Evolutionary conservation across 192 early-diverging fungal genomes (phyloP).

Genomic region (Coemansia sp.): DNA sequence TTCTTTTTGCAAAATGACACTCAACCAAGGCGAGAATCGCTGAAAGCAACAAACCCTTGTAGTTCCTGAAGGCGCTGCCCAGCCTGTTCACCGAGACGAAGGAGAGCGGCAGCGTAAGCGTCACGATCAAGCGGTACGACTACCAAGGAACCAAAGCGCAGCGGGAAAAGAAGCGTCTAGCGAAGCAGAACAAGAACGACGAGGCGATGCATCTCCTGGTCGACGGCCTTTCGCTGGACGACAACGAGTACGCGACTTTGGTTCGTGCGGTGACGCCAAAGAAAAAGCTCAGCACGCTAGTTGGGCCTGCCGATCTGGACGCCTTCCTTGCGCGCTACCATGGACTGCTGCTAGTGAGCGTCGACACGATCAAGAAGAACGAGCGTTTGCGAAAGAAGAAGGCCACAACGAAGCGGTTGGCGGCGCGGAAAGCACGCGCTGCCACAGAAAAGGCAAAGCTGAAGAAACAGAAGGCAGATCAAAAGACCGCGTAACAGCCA

Average conservation of each 20-base stretch:
- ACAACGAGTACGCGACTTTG: slow-evolving; percentile 43
- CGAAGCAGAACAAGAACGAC: not conserved
- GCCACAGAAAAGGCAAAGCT: slow-evolving; percentile 17
- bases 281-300: slow-evolving; percentile 46
- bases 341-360: slow-evolving; percentile 30
- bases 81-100: slow-evolving; percentile 35
- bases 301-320: slow-evolving; percentile 39
- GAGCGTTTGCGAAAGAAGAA: slow-evolving; percentile 46
- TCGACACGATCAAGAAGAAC: slow-evolving; percentile 44
- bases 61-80: slow-evolving; percentile 44
- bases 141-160: slow-evolving; percentile 35
- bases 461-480: not conserved
- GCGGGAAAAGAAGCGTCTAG: slow-evolving; percentile 36
- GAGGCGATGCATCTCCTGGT: slow-evolving; percentile 31
- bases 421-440: slow-evolving; percentile 15
- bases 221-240: slow-evolving; percentile 35
- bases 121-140: slow-evolving; percentile 45
- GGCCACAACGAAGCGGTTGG: slow-evolving; percentile 24
- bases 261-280: slow-evolving; percentile 40
- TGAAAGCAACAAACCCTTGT: not conserved
- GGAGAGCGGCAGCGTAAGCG: slow-evolving; percentile 35
- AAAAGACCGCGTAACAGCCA: not conserved
- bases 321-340: slow-evolving; percentile 45
- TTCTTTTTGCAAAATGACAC: not conserved
- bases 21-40: slow-evolving; percentile 1